Evolutionary conservation across 345 rosid genomes (phyloP).

Genomic region (Cardiospermum halicacabum): DNA sequence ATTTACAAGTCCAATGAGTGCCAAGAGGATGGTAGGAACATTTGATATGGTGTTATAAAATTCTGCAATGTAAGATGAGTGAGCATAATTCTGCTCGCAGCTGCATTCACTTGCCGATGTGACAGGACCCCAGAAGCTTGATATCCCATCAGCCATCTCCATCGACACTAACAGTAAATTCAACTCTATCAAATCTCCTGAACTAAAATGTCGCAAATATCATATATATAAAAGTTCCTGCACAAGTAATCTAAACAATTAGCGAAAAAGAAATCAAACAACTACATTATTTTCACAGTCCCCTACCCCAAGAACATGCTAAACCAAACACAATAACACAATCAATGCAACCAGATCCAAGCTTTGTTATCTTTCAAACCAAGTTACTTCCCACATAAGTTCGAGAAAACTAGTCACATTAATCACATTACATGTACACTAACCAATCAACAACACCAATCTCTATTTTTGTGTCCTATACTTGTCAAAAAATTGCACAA

Average conservation of each 20-base stretch:
- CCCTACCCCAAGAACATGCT: background rate
- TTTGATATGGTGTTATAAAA: conserved; percentile 80
- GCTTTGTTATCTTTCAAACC: too few species aligned
- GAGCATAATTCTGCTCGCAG: conserved; percentile 75
- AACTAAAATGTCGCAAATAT: background rate
- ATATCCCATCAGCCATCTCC: conserved; percentile 68
- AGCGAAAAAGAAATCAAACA: background rate
- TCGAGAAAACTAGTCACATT: too few species aligned
- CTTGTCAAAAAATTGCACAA: too few species aligned
- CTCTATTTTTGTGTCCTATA: too few species aligned
- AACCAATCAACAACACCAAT: too few species aligned
- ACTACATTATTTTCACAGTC: background rate
- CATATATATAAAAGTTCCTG: conserved; percentile 10
- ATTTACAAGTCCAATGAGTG: conserved; percentile 76
- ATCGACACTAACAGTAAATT: background rate
- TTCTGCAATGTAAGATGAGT: conserved; percentile 86
- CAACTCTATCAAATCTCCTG: background rate
- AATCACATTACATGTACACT: too few species aligned
- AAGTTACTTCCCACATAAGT: too few species aligned
- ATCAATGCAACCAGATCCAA: too few species aligned
- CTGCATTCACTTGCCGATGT: conserved; percentile 72
- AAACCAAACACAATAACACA: background rate
- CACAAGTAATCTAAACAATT: background rate
- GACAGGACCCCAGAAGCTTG: conserved; percentile 96
- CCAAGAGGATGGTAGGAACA: conserved; percentile 69